Evolutionary conservation across 306 rosid genomes (phyloP).

Genomic region (Adenanthera pavonina): DNA sequence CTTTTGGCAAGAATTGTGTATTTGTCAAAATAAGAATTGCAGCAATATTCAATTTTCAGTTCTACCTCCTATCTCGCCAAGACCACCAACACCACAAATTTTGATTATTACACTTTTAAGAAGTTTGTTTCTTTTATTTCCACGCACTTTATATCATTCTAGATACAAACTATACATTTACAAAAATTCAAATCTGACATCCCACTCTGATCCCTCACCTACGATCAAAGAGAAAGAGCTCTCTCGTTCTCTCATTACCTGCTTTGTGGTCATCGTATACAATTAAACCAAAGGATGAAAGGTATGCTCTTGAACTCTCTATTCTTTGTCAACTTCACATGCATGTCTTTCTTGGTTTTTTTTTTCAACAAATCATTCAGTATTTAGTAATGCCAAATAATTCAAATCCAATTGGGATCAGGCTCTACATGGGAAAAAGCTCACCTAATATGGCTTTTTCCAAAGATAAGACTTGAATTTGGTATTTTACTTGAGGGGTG

Average conservation of each 20-base stretch:
- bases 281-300: not conserved
- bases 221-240: not conserved
- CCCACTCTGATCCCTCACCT: not conserved
- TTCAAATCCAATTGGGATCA: no score
- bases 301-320: not conserved
- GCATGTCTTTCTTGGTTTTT: not conserved
- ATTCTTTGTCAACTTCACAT: not conserved
- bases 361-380: no score
- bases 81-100: not conserved
- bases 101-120: no score
- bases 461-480: no score
- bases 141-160: no score
- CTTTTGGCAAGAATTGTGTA: not conserved
- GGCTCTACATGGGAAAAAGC: no score
- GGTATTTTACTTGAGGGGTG: no score
- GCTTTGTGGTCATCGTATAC: not conserved
- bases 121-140: no score
- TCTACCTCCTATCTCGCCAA: not conserved
- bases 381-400: no score
- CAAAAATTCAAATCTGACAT: not conserved
- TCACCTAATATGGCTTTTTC: no score
- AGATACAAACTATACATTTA: no score
- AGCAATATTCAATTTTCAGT: not conserved
- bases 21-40: not conserved
- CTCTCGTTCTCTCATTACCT: not conserved